Percentiles rank a stretch among this genome's conserved stretches.
These are phyloP conservation scores for Aspergillus steynii DNA, from an alignment of 495 filamentous ascomycete species.

Conservation along the genomic window DNA sequence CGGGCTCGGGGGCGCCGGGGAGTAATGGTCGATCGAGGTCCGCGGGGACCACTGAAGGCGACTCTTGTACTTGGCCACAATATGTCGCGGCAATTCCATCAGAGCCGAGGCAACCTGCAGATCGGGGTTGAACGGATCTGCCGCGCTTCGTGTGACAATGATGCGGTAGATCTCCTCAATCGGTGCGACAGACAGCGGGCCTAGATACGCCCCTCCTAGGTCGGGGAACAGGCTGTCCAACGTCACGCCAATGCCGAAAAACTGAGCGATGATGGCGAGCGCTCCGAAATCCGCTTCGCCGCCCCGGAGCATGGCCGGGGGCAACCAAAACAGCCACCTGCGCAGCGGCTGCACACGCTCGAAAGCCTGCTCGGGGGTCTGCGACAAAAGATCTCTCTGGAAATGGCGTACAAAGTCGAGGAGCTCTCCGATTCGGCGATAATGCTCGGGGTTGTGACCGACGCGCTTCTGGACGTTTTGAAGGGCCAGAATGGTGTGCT, in stretches of 20 bases:
- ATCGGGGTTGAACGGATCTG: constrained; percentile 38
- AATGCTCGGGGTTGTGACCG: constrained; percentile 70
- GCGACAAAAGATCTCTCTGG: constrained; percentile 68
- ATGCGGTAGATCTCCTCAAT: constrained; percentile 76
- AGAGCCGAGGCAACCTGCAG: constrained; percentile 34
- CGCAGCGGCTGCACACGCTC: constrained; percentile 82
- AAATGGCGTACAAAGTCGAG: constrained; percentile 79
- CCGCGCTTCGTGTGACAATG: constrained; percentile 32
- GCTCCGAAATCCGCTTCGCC: constrained; percentile 42
- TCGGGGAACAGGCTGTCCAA: constrained; percentile 91
- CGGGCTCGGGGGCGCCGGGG: constrained; percentile 40
- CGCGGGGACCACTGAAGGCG: constrained; percentile 42
- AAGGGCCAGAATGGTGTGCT: constrained; percentile 54
- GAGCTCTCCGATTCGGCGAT: constrained; percentile 73
- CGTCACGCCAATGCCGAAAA: constrained; percentile 82
- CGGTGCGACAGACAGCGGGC: constrained; percentile 69
- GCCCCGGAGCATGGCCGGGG: constrained; percentile 66
- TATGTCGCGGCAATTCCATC: constrained; percentile 43
- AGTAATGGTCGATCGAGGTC: constrained; percentile 40
- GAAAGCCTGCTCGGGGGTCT: constrained; percentile 79
- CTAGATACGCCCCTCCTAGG: constrained; percentile 83
- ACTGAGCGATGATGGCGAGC: constrained; percentile 73
- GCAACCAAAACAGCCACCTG: constrained; percentile 94
- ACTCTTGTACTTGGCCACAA: constrained; percentile 37
- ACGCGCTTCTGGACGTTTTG: constrained; percentile 70